Evolutionary conservation across 306 rosid species (phyloP), one percentile per base, ranked within the genome.

Genomic region (Echinosophora koreensis): DNA sequence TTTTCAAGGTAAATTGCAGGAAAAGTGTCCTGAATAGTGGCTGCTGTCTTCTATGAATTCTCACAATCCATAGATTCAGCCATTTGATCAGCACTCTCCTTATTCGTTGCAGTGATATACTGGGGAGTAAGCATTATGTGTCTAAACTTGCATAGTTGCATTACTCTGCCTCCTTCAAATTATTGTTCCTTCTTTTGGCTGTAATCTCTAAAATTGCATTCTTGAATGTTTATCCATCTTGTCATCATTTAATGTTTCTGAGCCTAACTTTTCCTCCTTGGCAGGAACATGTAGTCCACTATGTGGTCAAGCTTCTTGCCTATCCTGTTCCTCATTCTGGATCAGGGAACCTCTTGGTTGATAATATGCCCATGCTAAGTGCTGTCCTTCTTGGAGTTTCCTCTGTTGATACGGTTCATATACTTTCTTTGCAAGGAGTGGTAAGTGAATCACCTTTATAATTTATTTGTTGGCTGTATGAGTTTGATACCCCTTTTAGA

Each of bases 251-350:
- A 22, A 46, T 54, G 51, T 79, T 80, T 83, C 52, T 81, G 70
- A 56, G 70, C 16, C 46, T 50, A 50, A 44, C 30, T 51, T 66
- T 74, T 62, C 67, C 74, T 77, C 47, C 66, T 69, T 82, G 77
- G 73, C 87, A 92, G 97, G 97, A 92, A 82, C 90, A 89, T 79
- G 95, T 90, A 69, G 88, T 92, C 80, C 89, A 70, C 37, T 74
- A 80, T 79, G 85, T 92, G 79, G 85, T 89, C 73, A 88, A 87
- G 85, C 93, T 92, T 80, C 91, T 92, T 71, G 83, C 88, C 82
- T 85, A 84, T 80, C 88, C 89, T 8, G 55, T 68, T 69, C 88
- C 93, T 65, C 75, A 83, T 71, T 80, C 81, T 74, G 94, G 87
- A 85, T 64, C 89, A 44, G 28, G 77, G 75, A 83, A 88, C 79